Conservation (phyloP, 1,139 yeast species). For the Diutina rugosa region DNA sequence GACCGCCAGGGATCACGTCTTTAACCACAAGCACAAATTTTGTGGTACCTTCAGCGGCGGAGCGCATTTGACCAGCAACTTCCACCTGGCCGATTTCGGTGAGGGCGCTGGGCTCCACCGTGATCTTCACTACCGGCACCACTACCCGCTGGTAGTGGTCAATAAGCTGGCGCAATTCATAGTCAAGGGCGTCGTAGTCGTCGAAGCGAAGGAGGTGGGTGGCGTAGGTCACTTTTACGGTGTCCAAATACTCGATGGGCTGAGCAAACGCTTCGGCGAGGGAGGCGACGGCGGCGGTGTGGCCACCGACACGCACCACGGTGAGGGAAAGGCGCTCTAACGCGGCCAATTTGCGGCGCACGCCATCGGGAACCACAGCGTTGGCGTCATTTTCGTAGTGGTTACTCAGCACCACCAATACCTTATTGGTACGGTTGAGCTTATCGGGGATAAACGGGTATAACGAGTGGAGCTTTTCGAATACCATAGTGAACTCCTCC, state of each 20-base stretch:
- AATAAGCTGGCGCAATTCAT: not conserved
- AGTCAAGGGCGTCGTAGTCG: not conserved
- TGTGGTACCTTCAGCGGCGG: not conserved
- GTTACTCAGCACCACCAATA: not conserved
- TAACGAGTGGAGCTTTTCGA: slow-evolving; percentile 1
- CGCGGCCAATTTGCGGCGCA: not conserved
- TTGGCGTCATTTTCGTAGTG: not conserved
- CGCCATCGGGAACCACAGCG: not conserved
- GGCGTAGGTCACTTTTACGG: not conserved
- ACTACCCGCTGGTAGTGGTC: not conserved
- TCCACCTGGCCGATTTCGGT: not conserved
- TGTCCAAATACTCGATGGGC: not conserved
- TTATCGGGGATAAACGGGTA: slow-evolving; percentile 1
- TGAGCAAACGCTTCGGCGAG: not conserved
- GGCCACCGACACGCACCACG: not conserved
- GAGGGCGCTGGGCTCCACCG: not conserved
- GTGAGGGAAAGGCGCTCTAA: not conserved
- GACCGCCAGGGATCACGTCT: not conserved
- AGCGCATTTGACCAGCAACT: not conserved
- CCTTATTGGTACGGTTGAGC: not conserved
- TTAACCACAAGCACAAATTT: not conserved
- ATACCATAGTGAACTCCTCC: not conserved
- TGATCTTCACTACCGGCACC: not conserved
- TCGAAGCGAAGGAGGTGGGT: not conserved
- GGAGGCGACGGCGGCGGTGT: not conserved